phyloP scores from a whole-genome alignment of 148 eudicot species.

The Heliamphora exappendiculata region DNA sequence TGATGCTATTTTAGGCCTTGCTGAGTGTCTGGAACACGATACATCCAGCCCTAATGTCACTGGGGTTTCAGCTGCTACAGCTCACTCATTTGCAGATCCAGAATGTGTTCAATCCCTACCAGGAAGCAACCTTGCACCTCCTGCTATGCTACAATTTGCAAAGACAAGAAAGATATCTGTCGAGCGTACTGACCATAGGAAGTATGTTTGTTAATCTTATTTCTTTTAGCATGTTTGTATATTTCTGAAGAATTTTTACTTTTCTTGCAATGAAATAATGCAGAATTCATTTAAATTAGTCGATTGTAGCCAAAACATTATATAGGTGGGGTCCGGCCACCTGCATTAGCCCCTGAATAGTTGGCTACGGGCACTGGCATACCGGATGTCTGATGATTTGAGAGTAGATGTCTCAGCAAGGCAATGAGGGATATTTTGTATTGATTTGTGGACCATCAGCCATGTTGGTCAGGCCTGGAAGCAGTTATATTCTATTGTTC shows the following conservation, averaged over 20 bases:
- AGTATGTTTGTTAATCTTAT: slow-evolving; percentile 30
- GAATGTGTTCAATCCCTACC: slow-evolving; percentile 61
- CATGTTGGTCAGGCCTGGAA: neutral
- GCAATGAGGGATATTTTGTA: neutral
- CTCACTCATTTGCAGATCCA: slow-evolving; percentile 63
- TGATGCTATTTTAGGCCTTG: slow-evolving; percentile 30
- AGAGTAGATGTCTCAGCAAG: neutral
- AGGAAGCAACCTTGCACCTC: slow-evolving; percentile 54
- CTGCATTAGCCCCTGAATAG: neutral
- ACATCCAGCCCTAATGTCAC: slow-evolving; percentile 28
- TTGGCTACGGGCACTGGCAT: neutral
- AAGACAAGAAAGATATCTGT: slow-evolving; percentile 73
- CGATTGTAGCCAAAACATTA: neutral
- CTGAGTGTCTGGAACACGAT: slow-evolving; percentile 20
- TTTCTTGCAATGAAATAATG: neutral
- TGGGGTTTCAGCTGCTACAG: slow-evolving; percentile 34
- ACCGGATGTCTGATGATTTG: slow-evolving; percentile 1
- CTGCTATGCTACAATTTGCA: slow-evolving; percentile 67
- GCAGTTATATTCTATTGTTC: too few relatives aligned
- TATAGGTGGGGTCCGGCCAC: neutral
- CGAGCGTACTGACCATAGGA: slow-evolving; percentile 76
- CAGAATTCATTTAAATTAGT: neutral
- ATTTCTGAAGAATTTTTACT: neutral
- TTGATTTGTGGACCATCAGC: neutral
- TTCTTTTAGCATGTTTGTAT: slow-evolving; percentile 8